These are phyloP conservation scores for Pyrenophora seminiperda DNA, from an alignment of 2,329 filamentous ascomycete species.

Conservation along the genomic window DNA sequence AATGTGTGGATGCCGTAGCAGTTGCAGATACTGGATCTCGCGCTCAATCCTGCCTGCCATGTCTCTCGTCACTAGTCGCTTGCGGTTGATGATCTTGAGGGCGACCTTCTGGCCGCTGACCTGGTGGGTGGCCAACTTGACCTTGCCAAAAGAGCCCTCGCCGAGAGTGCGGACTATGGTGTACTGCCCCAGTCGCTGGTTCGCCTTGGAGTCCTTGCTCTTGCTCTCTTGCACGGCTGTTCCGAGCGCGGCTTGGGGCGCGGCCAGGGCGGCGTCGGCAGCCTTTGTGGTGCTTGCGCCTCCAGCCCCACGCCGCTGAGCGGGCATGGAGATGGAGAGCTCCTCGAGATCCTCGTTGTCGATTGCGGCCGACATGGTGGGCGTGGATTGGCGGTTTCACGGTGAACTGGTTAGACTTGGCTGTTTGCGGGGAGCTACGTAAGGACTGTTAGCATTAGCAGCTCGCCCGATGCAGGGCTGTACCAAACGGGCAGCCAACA, in stretches of 20 bases:
- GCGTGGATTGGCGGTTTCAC: slow-evolving; percentile 3
- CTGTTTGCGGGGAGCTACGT: slow-evolving; percentile 6
- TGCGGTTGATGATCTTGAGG: slow-evolving; percentile 94
- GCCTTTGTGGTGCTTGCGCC: slow-evolving; percentile 36
- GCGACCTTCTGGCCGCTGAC: slow-evolving; percentile 94
- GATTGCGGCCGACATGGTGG: slow-evolving; percentile 56
- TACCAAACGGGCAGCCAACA: slow-evolving; percentile 4
- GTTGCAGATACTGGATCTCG: slow-evolving; percentile 96
- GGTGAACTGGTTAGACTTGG: background rate
- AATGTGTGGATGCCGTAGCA: slow-evolving; percentile 95
- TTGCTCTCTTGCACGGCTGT: slow-evolving; percentile 46
- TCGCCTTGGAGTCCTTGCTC: slow-evolving; percentile 63
- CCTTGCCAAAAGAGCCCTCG: slow-evolving; percentile 97
- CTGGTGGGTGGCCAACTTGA: slow-evolving; percentile 93
- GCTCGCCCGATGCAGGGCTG: slow-evolving; percentile 13
- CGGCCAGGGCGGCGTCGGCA: slow-evolving; percentile 43
- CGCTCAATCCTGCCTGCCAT: slow-evolving; percentile 98
- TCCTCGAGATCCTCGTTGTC: slow-evolving; percentile 72
- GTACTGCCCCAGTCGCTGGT: slow-evolving; percentile 90
- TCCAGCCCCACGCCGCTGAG: slow-evolving; percentile 60
- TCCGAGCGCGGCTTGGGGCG: slow-evolving; percentile 31
- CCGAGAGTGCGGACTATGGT: slow-evolving; percentile 87
- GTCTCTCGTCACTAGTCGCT: slow-evolving; percentile 94
- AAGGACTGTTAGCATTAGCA: slow-evolving; percentile 11
- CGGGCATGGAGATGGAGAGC: slow-evolving; percentile 75